A percentile compares a stretch with the other conserved stretches of the same genome.
Evolutionary conservation across 768 basidiomycete genomes (phyloP).

Genomic region (Rhodocollybia butyracea): DNA sequence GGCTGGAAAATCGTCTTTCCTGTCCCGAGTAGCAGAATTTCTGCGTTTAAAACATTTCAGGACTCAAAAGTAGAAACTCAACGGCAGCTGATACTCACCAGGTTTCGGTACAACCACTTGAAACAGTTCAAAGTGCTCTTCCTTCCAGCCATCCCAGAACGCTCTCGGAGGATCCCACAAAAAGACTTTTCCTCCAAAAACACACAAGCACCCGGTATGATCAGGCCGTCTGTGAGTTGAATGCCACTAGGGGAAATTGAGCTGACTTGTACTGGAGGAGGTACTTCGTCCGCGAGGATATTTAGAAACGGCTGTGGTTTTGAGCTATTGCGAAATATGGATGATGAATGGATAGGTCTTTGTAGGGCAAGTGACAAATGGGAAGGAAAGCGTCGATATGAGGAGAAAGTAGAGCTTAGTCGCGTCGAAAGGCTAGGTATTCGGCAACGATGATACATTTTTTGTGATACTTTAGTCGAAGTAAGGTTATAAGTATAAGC

Average conservation of each 20-base stretch:
- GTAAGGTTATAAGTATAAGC: no score
- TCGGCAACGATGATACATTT: no score
- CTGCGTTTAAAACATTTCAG: slow-evolving; percentile 33
- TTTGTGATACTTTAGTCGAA: no score
- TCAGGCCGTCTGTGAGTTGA: slow-evolving; percentile 71
- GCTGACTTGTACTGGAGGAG: slow-evolving; percentile 69
- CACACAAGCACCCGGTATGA: slow-evolving; percentile 74
- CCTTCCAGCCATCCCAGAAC: slow-evolving; percentile 64
- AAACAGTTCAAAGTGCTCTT: slow-evolving; percentile 76
- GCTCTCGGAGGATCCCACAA: slow-evolving; percentile 82
- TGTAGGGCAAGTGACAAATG: no score
- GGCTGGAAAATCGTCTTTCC: slow-evolving; percentile 69
- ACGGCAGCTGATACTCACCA: slow-evolving; percentile 46
- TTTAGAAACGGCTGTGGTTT: slow-evolving; percentile 49
- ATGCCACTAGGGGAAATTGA: slow-evolving; percentile 65
- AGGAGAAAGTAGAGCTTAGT: no score
- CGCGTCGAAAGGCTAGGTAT: no score
- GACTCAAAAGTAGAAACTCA: neutral
- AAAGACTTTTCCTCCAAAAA: slow-evolving; percentile 86
- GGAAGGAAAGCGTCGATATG: no score
- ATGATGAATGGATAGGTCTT: no score
- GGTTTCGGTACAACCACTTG: slow-evolving; percentile 82
- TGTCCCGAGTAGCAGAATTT: slow-evolving; percentile 89
- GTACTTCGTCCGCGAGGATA: slow-evolving; percentile 66
- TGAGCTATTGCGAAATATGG: no score